phyloP scores from a whole-genome alignment of 306 rosid genomes.

The Glycine soja region DNA sequence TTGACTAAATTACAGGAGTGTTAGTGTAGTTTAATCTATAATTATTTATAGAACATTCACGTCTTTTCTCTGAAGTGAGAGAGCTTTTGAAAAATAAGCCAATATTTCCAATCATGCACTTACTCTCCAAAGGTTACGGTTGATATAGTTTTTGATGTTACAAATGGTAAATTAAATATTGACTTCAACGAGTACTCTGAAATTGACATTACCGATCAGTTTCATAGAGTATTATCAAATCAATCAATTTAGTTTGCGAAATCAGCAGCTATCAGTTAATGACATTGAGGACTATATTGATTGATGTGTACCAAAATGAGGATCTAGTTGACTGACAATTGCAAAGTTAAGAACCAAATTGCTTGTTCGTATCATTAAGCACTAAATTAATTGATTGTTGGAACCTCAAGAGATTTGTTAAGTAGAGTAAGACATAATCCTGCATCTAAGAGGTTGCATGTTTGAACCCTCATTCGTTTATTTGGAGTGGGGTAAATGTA shows the following conservation, averaged over 20 bases:
- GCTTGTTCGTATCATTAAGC: not conserved
- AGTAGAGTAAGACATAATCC: too few relatives aligned
- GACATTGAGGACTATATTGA: not conserved
- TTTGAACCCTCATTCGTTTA: too few relatives aligned
- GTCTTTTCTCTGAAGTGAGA: too few relatives aligned
- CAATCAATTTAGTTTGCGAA: not conserved
- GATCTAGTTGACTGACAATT: not conserved
- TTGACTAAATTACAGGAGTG: too few relatives aligned
- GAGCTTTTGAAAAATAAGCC: not conserved
- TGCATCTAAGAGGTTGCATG: too few relatives aligned
- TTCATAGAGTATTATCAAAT: not conserved
- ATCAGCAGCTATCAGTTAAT: not conserved
- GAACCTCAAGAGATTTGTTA: too few relatives aligned
- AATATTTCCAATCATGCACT: not conserved
- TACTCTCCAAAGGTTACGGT: not conserved
- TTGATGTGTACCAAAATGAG: not conserved
- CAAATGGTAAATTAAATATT: not conserved
- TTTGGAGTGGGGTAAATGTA: too few relatives aligned
- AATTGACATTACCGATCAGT: not conserved
- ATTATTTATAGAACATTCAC: too few relatives aligned
- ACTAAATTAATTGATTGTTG: not conserved
- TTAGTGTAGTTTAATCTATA: too few relatives aligned
- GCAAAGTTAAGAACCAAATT: not conserved
- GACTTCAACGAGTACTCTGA: not conserved
- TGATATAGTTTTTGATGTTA: not conserved